These are phyloP conservation scores for Wickerhamiella sorbophila DNA, from an alignment of 805 yeast genomes.

Conservation along the genomic window DNA sequence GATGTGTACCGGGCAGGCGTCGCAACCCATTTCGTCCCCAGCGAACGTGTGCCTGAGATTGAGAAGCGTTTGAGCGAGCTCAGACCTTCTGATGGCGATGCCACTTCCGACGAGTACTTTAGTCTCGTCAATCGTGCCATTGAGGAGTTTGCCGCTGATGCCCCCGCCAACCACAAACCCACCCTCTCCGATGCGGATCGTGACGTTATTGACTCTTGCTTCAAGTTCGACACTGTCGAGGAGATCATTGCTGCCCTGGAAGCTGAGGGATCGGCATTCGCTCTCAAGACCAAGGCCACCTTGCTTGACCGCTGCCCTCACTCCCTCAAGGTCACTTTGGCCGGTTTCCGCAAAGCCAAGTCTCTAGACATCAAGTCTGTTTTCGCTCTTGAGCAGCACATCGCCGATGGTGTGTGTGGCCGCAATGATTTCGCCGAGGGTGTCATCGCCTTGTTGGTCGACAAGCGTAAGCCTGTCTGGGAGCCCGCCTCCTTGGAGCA, in stretches of 20 bases:
- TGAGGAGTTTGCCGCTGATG: conserved; percentile 54
- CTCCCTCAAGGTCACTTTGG: conserved; percentile 61
- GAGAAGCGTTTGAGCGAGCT: conserved; percentile 51
- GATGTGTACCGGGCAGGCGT: conserved; percentile 76
- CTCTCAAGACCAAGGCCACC: conserved; percentile 39
- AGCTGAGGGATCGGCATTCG: conserved; percentile 49
- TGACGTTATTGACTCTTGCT: conserved; percentile 52
- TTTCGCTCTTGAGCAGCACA: conserved; percentile 52
- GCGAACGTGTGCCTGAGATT: conserved; percentile 46
- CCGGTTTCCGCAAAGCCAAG: conserved; percentile 48
- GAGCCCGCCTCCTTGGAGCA: conserved; percentile 31
- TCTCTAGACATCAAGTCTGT: conserved; percentile 47
- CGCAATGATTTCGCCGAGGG: conserved; percentile 51
- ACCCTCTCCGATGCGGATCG: conserved; percentile 40
- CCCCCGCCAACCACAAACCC: conserved; percentile 36
- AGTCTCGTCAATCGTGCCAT: conserved; percentile 54
- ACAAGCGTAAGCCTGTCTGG: conserved; percentile 43
- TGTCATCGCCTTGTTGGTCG: conserved; percentile 30
- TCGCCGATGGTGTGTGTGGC: conserved; percentile 64
- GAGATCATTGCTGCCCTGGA: conserved; percentile 42
- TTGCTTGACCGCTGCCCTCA: conserved; percentile 58
- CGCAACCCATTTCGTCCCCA: conserved; percentile 80
- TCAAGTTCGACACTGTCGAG: conserved; percentile 37
- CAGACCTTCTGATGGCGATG: conserved; percentile 24
- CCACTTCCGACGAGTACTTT: conserved; percentile 17